Evolutionary conservation across 106 monocot species (phyloP).

Genomic region (Ottelia alismoides): DNA sequence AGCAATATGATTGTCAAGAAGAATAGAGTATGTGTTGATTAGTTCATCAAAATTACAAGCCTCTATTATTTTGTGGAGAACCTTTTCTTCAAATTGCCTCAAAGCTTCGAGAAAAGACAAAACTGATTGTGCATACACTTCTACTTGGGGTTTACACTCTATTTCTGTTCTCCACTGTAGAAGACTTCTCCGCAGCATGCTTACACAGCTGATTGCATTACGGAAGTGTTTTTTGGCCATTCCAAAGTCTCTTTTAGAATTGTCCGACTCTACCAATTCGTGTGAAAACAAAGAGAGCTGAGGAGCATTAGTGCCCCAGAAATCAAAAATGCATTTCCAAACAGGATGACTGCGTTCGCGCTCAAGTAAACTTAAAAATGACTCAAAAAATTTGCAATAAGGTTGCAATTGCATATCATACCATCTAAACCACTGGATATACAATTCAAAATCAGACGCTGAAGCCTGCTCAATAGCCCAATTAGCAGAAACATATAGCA

Average conservation of each 20-base stretch:
- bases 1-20: slow-evolving; percentile 62
- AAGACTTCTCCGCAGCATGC: slow-evolving; percentile 39
- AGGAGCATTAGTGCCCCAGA: slow-evolving; percentile 22
- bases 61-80: slow-evolving; percentile 36
- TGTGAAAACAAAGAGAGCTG: slow-evolving; percentile 45
- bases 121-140: slow-evolving; percentile 7
- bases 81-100: slow-evolving; percentile 53
- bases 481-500: slow-evolving; percentile 71
- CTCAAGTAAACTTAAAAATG: slow-evolving; percentile 33
- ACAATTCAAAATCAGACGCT: slow-evolving; percentile 45
- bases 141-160: slow-evolving; percentile 1
- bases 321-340: slow-evolving; percentile 50
- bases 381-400: slow-evolving; percentile 48
- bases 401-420: slow-evolving; percentile 29
- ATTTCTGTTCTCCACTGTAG: slow-evolving; percentile 68
- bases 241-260: slow-evolving; percentile 8
- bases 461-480: slow-evolving; percentile 84
- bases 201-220: slow-evolving; percentile 33
- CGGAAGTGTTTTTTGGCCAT: slow-evolving; percentile 12
- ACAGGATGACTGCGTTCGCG: slow-evolving; percentile 61
- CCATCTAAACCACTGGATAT: slow-evolving; percentile 45
- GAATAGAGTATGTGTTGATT: slow-evolving; percentile 22
- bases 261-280: slow-evolving; percentile 25
- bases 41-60: slow-evolving; percentile 18
- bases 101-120: slow-evolving; percentile 28